phyloP scores from a whole-genome alignment of 1,284 basidiomycete genomes.

The Puccinia polysora region DNA sequence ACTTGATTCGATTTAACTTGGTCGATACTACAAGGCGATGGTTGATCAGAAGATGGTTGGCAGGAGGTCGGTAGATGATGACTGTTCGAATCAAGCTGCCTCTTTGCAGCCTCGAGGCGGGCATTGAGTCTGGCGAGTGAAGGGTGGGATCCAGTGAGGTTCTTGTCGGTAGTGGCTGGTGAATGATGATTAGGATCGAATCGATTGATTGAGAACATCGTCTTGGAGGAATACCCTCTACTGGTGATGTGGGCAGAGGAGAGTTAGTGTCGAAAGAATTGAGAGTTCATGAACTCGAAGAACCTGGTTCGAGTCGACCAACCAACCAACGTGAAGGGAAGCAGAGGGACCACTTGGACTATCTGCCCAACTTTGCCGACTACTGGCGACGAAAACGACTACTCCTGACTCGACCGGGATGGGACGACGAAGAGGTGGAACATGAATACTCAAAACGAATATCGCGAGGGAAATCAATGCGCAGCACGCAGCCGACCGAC shows the following conservation, averaged over 20 bases:
- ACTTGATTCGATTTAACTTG: neutral
- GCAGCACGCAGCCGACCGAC: no score
- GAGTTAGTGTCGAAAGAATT: neutral
- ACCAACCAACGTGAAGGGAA: neutral
- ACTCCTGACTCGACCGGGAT: no score
- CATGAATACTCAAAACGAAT: no score
- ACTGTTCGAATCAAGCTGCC: neutral
- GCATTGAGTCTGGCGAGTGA: conserved; percentile 29
- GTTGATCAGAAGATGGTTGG: neutral
- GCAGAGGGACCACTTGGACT: no score
- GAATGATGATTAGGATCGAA: conserved; percentile 31
- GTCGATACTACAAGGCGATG: no score
- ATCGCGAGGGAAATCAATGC: no score
- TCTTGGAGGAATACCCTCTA: no score
- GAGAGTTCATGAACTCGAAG: neutral
- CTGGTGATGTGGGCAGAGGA: no score
- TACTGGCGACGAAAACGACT: no score
- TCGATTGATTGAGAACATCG: conserved; percentile 40
- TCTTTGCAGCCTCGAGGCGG: conserved; percentile 13
- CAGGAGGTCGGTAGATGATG: neutral
- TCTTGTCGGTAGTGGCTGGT: neutral
- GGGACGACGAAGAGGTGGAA: no score
- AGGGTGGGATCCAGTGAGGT: neutral
- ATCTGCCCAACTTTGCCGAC: no score
- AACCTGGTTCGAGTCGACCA: neutral